A percentile compares a stretch with the other conserved stretches of the same genome.
These are phyloP conservation scores for Biscogniauxia marginata DNA, from an alignment of 2,329 filamentous ascomycete species.

Conservation along the genomic window DNA sequence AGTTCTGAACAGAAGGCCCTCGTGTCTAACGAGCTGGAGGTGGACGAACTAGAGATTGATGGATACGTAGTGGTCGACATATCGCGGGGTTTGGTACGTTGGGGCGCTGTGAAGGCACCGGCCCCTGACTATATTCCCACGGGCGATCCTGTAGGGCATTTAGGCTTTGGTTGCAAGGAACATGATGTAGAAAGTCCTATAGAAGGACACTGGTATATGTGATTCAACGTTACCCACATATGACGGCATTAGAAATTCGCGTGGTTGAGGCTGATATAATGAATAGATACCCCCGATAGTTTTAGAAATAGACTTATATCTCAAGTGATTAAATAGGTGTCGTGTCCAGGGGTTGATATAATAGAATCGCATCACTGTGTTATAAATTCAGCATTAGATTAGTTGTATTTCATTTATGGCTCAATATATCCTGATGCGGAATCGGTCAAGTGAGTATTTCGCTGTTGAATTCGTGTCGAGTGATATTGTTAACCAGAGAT, in stretches of 20 bases:
- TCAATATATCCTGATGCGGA: too few relatives aligned
- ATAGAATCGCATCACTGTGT: too few relatives aligned
- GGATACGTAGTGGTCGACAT: background rate
- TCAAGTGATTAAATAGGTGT: too few relatives aligned
- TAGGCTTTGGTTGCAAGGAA: conserved; percentile 1
- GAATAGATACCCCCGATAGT: background rate
- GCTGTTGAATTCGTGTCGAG: background rate
- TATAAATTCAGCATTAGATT: too few relatives aligned
- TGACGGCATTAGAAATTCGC: background rate
- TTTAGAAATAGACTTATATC: background rate
- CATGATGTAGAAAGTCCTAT: background rate
- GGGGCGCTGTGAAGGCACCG: background rate
- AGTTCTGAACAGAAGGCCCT: background rate
- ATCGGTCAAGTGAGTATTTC: background rate
- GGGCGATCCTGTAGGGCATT: background rate
- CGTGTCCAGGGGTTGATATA: too few relatives aligned
- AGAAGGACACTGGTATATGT: conserved; percentile 1
- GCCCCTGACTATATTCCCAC: background rate
- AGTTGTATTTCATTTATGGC: too few relatives aligned
- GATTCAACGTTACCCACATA: background rate
- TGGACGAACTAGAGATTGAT: background rate
- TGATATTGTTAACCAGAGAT: background rate
- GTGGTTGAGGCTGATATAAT: background rate
- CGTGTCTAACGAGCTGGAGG: background rate
- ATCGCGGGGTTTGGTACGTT: conserved; percentile 1